These are phyloP conservation scores for Leccinum subtestaceum DNA, from an alignment of 768 basidiomycete species.

Conservation along the genomic window DNA sequence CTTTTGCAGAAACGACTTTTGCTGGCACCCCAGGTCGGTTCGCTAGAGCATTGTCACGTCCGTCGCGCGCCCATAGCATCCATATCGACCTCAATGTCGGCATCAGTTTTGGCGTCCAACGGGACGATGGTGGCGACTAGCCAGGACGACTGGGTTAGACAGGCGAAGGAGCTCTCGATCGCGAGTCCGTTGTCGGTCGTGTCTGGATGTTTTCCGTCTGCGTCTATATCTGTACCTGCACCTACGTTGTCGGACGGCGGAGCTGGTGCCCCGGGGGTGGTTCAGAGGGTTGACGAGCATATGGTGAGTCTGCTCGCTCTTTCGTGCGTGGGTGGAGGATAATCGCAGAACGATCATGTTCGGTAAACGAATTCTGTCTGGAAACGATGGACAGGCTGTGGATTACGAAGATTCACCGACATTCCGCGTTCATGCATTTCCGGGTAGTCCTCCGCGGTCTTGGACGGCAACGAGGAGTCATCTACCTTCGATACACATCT, in stretches of 20 bases:
- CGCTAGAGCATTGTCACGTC: slow-evolving; percentile 17
- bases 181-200: slow-evolving; percentile 23
- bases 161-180: slow-evolving; percentile 65
- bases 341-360: not conserved
- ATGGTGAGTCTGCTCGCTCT: slow-evolving; percentile 41
- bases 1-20: slow-evolving; percentile 57
- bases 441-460: slow-evolving; percentile 9
- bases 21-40: slow-evolving; percentile 34
- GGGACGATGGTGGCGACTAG: slow-evolving; percentile 28
- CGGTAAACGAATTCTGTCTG: not conserved
- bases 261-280: not conserved
- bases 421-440: slow-evolving; percentile 12
- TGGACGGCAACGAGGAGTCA: slow-evolving; percentile 16
- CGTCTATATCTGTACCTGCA: not conserved
- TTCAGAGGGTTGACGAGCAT: slow-evolving; percentile 35
- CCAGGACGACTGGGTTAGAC: slow-evolving; percentile 75
- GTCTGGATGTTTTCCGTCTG: slow-evolving; percentile 10
- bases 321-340: not conserved
- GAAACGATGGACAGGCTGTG: slow-evolving; percentile 17
- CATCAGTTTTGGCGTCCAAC: not conserved
- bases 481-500: slow-evolving; percentile 26
- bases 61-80: slow-evolving; percentile 32
- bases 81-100: not conserved
- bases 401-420: slow-evolving; percentile 22
- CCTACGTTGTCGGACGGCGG: not conserved